A percentile compares a stretch with the other conserved stretches of the same genome.
Conservation (phyloP, 352 stramenopile genomes). For the Saprolegnia diclina region DNA sequence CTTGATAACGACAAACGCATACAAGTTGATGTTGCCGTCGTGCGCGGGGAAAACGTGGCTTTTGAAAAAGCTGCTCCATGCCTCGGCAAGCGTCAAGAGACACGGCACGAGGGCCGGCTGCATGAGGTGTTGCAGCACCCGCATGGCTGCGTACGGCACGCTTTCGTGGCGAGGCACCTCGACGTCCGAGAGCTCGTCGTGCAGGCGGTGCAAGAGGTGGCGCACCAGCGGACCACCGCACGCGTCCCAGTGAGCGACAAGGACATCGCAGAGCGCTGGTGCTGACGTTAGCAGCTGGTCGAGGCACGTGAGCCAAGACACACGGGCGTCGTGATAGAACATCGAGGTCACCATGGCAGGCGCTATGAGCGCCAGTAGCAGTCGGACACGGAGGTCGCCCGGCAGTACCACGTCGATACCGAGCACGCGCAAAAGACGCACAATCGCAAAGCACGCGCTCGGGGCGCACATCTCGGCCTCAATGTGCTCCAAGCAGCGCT, state of each 20-base stretch:
- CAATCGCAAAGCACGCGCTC: neutral
- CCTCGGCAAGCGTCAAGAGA: neutral
- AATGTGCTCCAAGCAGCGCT: neutral
- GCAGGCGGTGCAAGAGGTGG: neutral
- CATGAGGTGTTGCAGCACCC: neutral
- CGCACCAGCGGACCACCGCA: neutral
- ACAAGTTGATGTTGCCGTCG: neutral
- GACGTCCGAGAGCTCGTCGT: neutral
- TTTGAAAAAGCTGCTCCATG: neutral
- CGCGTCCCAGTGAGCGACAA: neutral
- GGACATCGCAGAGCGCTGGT: neutral
- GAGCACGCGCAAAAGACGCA: neutral
- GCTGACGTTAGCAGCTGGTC: neutral
- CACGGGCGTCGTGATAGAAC: neutral
- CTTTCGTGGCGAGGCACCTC: neutral
- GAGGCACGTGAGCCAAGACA: conserved; percentile 1
- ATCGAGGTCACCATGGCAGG: too few relatives aligned
- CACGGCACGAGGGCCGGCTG: neutral
- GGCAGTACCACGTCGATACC: neutral
- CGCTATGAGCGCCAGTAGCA: too few relatives aligned
- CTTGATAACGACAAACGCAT: neutral
- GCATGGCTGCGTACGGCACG: neutral
- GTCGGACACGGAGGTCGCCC: too few relatives aligned
- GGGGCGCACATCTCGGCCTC: neutral
- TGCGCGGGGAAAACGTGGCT: neutral